These are phyloP conservation scores for Bisporella sp. DNA, from an alignment of 2,329 filamentous ascomycete genomes.

Conservation along the genomic window DNA sequence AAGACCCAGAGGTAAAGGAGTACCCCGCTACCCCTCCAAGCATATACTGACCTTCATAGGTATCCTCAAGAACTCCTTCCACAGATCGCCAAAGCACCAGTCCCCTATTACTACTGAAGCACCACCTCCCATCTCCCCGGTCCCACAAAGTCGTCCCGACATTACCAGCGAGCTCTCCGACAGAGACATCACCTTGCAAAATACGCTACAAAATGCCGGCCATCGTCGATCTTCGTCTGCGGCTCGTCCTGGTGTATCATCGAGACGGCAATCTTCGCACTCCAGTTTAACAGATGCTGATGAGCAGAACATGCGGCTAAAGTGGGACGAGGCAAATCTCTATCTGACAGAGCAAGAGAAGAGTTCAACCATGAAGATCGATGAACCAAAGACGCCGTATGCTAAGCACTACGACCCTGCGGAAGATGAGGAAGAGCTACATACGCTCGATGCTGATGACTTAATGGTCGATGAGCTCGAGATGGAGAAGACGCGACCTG, in stretches of 20 bases:
- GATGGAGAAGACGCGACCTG: slow-evolving; percentile 26
- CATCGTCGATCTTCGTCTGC: slow-evolving; percentile 80
- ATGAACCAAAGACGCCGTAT: slow-evolving; percentile 96
- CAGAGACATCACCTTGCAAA: slow-evolving; percentile 87
- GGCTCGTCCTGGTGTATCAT: slow-evolving; percentile 42
- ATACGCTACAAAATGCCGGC: slow-evolving; percentile 91
- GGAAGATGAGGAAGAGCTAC: slow-evolving; percentile 70
- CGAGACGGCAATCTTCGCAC: slow-evolving; percentile 33
- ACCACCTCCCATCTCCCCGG: slow-evolving; percentile 25
- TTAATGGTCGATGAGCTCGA: slow-evolving; percentile 64
- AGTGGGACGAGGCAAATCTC: slow-evolving; percentile 98
- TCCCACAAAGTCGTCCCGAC: slow-evolving; percentile 22
- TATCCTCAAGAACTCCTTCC: slow-evolving; percentile 87
- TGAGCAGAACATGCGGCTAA: slow-evolving; percentile 65
- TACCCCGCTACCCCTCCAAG: slow-evolving; percentile 2
- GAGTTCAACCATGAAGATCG: slow-evolving; percentile 96
- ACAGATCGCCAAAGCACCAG: slow-evolving; percentile 44
- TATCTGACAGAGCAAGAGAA: slow-evolving; percentile 96
- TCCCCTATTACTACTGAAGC: slow-evolving; percentile 36
- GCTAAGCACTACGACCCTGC: slow-evolving; percentile 84
- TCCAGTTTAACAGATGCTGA: slow-evolving; percentile 21
- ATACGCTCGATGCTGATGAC: slow-evolving; percentile 60
- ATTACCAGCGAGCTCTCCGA: slow-evolving; percentile 43
- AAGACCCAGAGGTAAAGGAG: slow-evolving; percentile 29
- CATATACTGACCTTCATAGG: slow-evolving; percentile 35